These are phyloP conservation scores for Tolypocladium ovalisporum DNA, from an alignment of 2,329 filamentous ascomycete species.

Conservation along the genomic window DNA sequence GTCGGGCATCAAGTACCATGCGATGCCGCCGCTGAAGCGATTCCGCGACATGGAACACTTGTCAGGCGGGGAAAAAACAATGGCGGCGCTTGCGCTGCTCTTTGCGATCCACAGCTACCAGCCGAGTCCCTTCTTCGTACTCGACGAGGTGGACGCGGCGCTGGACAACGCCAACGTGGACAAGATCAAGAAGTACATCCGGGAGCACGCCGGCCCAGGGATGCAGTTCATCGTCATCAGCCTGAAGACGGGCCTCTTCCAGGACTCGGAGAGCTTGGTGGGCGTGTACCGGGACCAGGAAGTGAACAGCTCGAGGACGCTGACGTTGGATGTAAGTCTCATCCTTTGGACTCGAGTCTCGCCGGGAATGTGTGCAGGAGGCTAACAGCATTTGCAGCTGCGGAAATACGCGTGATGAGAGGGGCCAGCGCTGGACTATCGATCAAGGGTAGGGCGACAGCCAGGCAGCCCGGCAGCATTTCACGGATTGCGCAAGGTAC, in stretches of 20 bases:
- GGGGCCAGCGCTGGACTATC: neutral
- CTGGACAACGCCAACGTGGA: constrained; percentile 97
- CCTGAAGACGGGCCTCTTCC: constrained; percentile 90
- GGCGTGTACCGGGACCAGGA: constrained; percentile 93
- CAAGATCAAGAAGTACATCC: constrained; percentile 92
- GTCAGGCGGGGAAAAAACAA: constrained; percentile 96
- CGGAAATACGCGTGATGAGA: neutral
- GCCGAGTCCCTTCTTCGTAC: constrained; percentile 91
- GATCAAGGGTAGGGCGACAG: neutral
- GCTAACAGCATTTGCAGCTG: neutral
- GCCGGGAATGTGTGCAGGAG: neutral
- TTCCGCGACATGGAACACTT: constrained; percentile 99
- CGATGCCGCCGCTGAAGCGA: constrained; percentile 95
- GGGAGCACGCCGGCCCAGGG: constrained; percentile 84
- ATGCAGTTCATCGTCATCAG: constrained; percentile 99
- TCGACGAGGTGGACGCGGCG: constrained; percentile 95
- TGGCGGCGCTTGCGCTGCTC: constrained; percentile 89
- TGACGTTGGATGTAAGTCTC: constrained; percentile 85
- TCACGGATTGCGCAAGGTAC: neutral
- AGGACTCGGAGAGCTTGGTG: constrained; percentile 90
- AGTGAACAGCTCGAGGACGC: constrained; percentile 79
- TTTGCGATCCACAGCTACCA: constrained; percentile 97
- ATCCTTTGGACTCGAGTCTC: neutral
- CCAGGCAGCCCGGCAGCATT: neutral
- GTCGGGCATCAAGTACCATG: constrained; percentile 94